These are phyloP conservation scores for Fusarium anguioides DNA, from an alignment of 2,329 filamentous ascomycete species.

Conservation along the genomic window DNA sequence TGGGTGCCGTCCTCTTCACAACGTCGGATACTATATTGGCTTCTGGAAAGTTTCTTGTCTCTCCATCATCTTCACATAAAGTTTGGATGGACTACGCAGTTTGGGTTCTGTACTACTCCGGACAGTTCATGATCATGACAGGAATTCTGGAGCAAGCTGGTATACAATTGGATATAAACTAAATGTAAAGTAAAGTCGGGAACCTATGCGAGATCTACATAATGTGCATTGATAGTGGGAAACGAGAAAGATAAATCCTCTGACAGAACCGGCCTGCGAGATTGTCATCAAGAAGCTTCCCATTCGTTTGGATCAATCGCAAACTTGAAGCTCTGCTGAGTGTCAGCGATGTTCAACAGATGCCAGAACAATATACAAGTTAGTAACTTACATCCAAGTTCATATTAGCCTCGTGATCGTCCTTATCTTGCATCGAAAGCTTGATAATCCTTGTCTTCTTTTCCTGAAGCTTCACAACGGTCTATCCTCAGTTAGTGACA, in stretches of 20 bases:
- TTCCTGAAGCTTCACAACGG: not conserved
- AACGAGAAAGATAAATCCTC: no score
- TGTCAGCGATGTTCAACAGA: not conserved
- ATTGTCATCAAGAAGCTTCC: not conserved
- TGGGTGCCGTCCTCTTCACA: not conserved
- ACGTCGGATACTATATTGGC: not conserved
- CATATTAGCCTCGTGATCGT: not conserved
- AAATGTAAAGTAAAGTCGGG: no score
- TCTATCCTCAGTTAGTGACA: accelerated
- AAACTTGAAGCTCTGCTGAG: not conserved
- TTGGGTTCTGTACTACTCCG: not conserved
- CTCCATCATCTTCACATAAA: not conserved
- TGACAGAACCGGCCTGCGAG: no score
- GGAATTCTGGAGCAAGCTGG: not conserved
- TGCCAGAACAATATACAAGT: no score
- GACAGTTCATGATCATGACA: not conserved
- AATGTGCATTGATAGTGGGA: no score
- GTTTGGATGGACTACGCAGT: not conserved
- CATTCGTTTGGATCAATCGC: slow-evolving; percentile 8
- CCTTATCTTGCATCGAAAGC: slow-evolving; percentile 14
- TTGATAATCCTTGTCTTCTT: slow-evolving; percentile 11
- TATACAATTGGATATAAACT: not conserved
- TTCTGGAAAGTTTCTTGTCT: not conserved
- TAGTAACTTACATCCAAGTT: slow-evolving; percentile 1
- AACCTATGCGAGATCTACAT: no score